Percentiles rank a stretch among this genome's conserved stretches.
phyloP scores from a whole-genome alignment of 2,329 filamentous ascomycete species.

The Stachybotrys chlorohalonatus region DNA sequence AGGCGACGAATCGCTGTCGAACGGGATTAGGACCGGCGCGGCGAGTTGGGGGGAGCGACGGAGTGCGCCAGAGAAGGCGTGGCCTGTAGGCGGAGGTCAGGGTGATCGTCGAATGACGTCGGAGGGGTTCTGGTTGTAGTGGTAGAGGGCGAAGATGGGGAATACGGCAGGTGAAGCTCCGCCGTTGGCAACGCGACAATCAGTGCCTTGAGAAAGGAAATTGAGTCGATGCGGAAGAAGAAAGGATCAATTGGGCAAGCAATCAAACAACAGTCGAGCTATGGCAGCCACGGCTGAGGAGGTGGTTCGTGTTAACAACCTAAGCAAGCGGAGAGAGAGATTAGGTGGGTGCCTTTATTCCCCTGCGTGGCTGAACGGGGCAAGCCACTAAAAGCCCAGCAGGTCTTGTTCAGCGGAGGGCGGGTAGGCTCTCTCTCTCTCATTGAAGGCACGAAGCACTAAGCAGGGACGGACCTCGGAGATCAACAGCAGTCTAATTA shows the following conservation, averaged over 20 bases:
- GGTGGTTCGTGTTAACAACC: neutral
- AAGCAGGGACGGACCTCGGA: neutral
- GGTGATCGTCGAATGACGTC: neutral
- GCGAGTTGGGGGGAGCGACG: neutral
- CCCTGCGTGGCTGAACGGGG: neutral
- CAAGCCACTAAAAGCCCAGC: neutral
- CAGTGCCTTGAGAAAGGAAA: neutral
- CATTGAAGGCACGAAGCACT: neutral
- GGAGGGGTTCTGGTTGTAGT: neutral
- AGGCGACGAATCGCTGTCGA: constrained; percentile 5
- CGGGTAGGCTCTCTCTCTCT: no score
- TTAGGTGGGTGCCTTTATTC: neutral
- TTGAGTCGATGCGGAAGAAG: neutral
- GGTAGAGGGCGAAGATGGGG: neutral
- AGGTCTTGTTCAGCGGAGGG: no score
- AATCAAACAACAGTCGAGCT: neutral
- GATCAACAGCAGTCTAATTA: neutral
- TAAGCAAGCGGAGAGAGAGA: neutral
- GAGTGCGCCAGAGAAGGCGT: neutral
- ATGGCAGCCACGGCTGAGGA: neutral
- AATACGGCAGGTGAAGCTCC: no score
- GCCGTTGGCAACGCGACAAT: no score
- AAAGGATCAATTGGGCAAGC: neutral
- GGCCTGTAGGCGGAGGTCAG: neutral
- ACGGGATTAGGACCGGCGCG: constrained; percentile 4